phyloP scores from a whole-genome alignment of 306 rosid genomes.

The Cucurbita ficifolia region DNA sequence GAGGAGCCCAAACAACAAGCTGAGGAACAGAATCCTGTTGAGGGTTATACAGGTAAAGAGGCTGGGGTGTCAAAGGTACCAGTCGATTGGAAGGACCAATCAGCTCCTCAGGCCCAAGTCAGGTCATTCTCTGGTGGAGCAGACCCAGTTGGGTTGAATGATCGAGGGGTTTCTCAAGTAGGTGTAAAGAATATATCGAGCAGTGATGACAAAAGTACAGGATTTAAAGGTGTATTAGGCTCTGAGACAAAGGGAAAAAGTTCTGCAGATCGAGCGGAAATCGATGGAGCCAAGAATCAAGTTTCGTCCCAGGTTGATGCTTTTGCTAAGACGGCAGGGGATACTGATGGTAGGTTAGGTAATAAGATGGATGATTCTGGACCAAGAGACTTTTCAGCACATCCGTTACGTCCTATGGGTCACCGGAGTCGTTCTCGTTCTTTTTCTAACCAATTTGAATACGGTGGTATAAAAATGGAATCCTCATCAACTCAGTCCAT shows the following conservation, averaged over 20 bases:
- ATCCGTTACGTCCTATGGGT: constrained; percentile 32
- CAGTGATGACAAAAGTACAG: constrained; percentile 20
- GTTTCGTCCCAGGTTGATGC: constrained; percentile 14
- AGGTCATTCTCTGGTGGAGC: constrained; percentile 15
- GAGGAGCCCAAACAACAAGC: constrained; percentile 19
- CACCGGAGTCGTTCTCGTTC: constrained; percentile 60
- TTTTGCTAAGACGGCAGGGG: constrained; percentile 19
- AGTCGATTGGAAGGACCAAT: constrained; percentile 27
- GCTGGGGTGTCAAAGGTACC: constrained; percentile 18
- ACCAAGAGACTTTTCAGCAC: constrained; percentile 27
- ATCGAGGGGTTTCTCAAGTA: constrained; percentile 36
- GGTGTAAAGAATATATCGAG: constrained; percentile 12
- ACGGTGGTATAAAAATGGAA: constrained; percentile 43
- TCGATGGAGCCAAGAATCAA: constrained; percentile 15
- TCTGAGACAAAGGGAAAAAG: constrained; percentile 17
- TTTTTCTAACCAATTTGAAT: constrained; percentile 58
- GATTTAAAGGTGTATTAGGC: constrained; percentile 25
- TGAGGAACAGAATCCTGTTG: constrained; percentile 7
- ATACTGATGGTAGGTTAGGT: constrained; percentile 26
- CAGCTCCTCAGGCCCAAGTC: constrained; percentile 14
- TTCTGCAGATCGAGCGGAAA: constrained; percentile 17
- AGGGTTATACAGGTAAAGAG: constrained; percentile 11
- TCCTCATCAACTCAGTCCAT: constrained; percentile 20
- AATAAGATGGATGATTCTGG: constrained; percentile 30
- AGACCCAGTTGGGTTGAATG: constrained; percentile 23